Evolutionary conservation across 768 basidiomycete genomes (phyloP).

Genomic region (Macrolepiota dolichaula): DNA sequence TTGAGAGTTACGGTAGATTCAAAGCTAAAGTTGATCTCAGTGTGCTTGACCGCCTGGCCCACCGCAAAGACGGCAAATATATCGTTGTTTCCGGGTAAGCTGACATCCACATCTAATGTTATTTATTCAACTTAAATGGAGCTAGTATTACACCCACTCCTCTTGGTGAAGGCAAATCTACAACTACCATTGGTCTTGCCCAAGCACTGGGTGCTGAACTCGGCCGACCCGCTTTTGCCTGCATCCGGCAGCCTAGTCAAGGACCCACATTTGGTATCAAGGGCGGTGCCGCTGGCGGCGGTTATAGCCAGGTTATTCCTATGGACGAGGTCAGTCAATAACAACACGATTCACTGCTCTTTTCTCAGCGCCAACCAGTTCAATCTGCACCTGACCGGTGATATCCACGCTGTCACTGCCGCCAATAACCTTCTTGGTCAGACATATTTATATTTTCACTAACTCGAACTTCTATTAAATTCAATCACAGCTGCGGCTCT

Average conservation of each 20-base stretch:
- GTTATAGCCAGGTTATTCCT: slow-evolving; percentile 98
- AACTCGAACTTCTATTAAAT: slow-evolving; percentile 9
- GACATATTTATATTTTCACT: background rate
- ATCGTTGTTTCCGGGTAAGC: slow-evolving; percentile 88
- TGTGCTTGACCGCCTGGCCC: slow-evolving; percentile 78
- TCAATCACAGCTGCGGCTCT: slow-evolving; percentile 76
- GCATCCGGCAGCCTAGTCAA: slow-evolving; percentile 97
- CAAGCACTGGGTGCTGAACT: slow-evolving; percentile 96
- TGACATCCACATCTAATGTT: background rate
- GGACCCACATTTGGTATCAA: slow-evolving; percentile 99
- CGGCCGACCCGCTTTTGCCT: slow-evolving; percentile 89
- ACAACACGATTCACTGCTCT: background rate
- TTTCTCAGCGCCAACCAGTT: slow-evolving; percentile 48
- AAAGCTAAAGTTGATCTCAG: slow-evolving; percentile 96
- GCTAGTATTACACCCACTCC: slow-evolving; percentile 92
- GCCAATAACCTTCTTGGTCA: slow-evolving; percentile 94
- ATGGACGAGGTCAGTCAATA: slow-evolving; percentile 81
- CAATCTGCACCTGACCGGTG: slow-evolving; percentile 93
- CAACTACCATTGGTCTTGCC: slow-evolving; percentile 94
- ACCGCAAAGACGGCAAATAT: slow-evolving; percentile 92
- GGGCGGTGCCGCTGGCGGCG: slow-evolving; percentile 96
- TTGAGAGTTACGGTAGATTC: slow-evolving; percentile 93
- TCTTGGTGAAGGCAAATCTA: slow-evolving; percentile 97
- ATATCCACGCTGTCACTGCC: slow-evolving; percentile 96
- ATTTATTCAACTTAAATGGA: background rate